Evolutionary conservation across 1,139 yeast species (phyloP).

Genomic region (Saccharomyces hybrid): DNA sequence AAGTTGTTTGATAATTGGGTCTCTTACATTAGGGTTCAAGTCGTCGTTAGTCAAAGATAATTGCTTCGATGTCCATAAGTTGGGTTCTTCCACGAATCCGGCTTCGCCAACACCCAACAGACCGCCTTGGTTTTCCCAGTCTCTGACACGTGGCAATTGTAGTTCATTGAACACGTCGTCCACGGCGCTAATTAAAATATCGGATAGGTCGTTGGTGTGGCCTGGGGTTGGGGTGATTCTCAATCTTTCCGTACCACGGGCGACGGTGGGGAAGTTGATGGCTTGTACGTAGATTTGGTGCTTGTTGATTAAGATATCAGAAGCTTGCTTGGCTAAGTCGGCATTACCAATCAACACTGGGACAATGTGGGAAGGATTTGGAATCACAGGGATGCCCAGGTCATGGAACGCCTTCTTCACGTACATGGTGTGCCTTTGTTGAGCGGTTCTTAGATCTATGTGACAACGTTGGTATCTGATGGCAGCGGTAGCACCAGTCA

Average conservation of each 20-base stretch:
- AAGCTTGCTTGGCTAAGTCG: constrained; percentile 80
- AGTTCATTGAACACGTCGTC: constrained; percentile 75
- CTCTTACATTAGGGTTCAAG: constrained; percentile 56
- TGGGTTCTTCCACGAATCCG: constrained; percentile 38
- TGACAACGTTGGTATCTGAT: constrained; percentile 78
- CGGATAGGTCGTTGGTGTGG: constrained; percentile 69
- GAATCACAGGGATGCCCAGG: constrained; percentile 88
- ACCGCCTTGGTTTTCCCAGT: constrained; percentile 79
- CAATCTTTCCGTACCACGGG: constrained; percentile 91
- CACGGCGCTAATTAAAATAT: constrained; percentile 67
- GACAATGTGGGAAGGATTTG: constrained; percentile 95
- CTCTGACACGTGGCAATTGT: constrained; percentile 63
- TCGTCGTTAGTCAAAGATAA: constrained; percentile 53
- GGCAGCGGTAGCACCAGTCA: constrained; percentile 92
- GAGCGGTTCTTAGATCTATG: constrained; percentile 68
- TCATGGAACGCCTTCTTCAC: constrained; percentile 64
- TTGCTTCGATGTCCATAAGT: constrained; percentile 82
- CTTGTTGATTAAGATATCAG: constrained; percentile 77
- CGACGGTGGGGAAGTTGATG: constrained; percentile 95
- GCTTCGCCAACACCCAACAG: constrained; percentile 77
- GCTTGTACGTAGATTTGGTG: constrained; percentile 94
- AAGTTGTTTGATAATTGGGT: constrained; percentile 51
- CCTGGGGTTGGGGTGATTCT: constrained; percentile 98
- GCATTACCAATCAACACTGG: constrained; percentile 95
- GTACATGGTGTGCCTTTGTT: constrained; percentile 79